Evolutionary conservation across 108 stramenopile species (phyloP), one percentile per base, ranked within the genome.

Genomic region (Cyclostephanos tholiformis): DNA sequence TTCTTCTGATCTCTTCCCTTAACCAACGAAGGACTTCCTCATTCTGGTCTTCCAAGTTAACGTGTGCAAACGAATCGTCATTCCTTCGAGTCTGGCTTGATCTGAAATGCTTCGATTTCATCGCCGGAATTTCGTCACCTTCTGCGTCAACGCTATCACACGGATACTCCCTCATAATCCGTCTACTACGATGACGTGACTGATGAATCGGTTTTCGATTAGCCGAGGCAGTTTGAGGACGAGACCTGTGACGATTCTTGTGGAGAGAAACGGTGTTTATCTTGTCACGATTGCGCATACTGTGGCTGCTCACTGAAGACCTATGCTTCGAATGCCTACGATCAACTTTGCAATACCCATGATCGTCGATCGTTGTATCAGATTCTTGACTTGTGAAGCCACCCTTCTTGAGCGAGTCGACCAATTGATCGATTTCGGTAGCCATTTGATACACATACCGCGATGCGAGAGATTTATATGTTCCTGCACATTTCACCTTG

Each of bases 391-490:
- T 67, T 51, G 12, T 43, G 32, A 72, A 62, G 23, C 65, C 72
- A 26, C 69, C 67, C 57, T 58, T 43, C 36, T 83, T 65, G 69
- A 86, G 63, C n/a, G 79, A 65, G 27, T 86, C 82, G 16, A 86
- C 75, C 74, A 82, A 70, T 26, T 66, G 52, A 48, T 82, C 74
- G 51, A 92, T 86, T 66, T 92, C 91, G 3, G 83, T 73, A 1
- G 80, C 72, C 61, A 92, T 81, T 71, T 92, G 87, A 53, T 87
- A 89, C 13, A 92, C 76, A 75, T 89, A 91, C 36, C 91, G 74
- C 39, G 91, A 90, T 16, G 89, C 91, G 25, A 90, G 87, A 26
- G 87, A 87, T 53, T 86, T 72, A 53, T 86, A 80, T 22, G 82
- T 64, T 11, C 92, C 90, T 10, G 82, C 66, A 69, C 89, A 90